Conservation (phyloP, 768 basidiomycete genomes). For the Neoboletus brunneissimus region DNA sequence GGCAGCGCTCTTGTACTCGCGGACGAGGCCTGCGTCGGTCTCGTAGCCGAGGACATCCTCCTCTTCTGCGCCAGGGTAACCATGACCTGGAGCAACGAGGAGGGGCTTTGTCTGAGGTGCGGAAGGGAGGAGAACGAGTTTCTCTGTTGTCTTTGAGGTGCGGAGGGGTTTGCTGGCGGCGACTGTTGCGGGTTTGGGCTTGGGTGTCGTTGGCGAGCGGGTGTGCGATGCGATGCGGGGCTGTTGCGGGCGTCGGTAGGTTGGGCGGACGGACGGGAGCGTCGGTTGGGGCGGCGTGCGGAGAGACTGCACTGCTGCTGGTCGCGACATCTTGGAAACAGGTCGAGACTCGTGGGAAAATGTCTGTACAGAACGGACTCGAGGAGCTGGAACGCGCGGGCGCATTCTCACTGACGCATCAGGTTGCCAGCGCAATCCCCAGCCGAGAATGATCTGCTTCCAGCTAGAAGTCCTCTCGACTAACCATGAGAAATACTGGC, state of each 20-base stretch:
- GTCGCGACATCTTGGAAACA: conserved; percentile 8
- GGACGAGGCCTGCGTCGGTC: conserved; percentile 56
- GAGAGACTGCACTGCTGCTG: not conserved
- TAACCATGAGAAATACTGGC: too few species aligned
- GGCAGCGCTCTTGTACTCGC: conserved; percentile 79
- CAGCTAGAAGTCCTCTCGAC: too few species aligned
- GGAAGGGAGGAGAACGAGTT: conserved; percentile 86
- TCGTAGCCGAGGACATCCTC: conserved; percentile 60
- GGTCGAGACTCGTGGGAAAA: not conserved
- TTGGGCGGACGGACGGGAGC: conserved; percentile 20
- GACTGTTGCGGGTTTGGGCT: conserved; percentile 17
- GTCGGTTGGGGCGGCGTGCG: conserved; percentile 24
- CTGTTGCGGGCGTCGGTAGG: conserved; percentile 24
- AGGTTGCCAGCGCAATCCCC: too few species aligned
- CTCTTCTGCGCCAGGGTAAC: conserved; percentile 29
- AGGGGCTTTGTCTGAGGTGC: conserved; percentile 84
- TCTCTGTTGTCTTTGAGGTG: conserved; percentile 88
- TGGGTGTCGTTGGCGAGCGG: conserved; percentile 13
- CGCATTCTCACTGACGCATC: too few species aligned
- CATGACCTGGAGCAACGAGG: conserved; percentile 17
- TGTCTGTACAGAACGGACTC: not conserved
- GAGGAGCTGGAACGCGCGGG: too few species aligned
- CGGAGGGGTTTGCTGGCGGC: conserved; percentile 55
- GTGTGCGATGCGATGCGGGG: conserved; percentile 18
- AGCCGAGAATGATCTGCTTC: too few species aligned